Percentiles rank a stretch among this genome's conserved stretches.
These are phyloP conservation scores for Cladosporium sphaerospermum DNA, from an alignment of 2,329 filamentous ascomycete genomes.

Conservation along the genomic window DNA sequence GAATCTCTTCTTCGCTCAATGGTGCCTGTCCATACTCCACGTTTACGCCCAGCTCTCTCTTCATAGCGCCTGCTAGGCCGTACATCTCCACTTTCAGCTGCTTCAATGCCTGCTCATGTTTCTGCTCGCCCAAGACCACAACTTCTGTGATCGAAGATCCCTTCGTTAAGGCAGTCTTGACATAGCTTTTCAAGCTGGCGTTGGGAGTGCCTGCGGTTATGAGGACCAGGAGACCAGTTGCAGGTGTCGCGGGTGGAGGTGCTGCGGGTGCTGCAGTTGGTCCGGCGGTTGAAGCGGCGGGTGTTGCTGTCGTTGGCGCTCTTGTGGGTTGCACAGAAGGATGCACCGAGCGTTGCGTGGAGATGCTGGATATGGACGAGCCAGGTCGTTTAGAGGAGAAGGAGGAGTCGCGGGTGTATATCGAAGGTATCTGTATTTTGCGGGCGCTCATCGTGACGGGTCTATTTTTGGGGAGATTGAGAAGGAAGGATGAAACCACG, in stretches of 20 bases:
- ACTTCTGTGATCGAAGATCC: not conserved
- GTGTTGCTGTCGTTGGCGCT: not conserved
- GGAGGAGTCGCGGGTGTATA: conserved; percentile 4
- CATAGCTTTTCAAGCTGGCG: conserved; percentile 2
- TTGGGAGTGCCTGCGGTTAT: conserved; percentile 6
- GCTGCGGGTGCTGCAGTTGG: not conserved
- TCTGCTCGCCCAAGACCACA: conserved; percentile 7
- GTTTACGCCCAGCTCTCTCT: conserved; percentile 21
- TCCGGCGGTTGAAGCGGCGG: not conserved
- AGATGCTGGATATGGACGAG: conserved; percentile 3
- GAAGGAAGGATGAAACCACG: too few relatives aligned
- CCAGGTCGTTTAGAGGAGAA: not conserved
- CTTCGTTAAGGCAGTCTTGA: conserved; percentile 1
- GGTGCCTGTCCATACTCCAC: conserved; percentile 15
- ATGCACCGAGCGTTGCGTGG: not conserved
- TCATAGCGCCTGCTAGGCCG: conserved; percentile 16
- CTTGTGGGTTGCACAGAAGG: not conserved
- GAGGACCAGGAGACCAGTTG: conserved; percentile 1
- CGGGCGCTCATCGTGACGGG: conserved; percentile 1
- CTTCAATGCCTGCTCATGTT: conserved; percentile 16
- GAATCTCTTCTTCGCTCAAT: conserved; percentile 18
- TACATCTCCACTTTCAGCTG: conserved; percentile 21
- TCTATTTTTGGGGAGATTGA: not conserved
- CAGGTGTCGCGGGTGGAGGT: not conserved
- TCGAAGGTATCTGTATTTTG: conserved; percentile 1